Percentiles rank a stretch among this genome's conserved stretches.
Conservation (phyloP, 73 alveolate genomes). For the Paramecium biaurelia region DNA sequence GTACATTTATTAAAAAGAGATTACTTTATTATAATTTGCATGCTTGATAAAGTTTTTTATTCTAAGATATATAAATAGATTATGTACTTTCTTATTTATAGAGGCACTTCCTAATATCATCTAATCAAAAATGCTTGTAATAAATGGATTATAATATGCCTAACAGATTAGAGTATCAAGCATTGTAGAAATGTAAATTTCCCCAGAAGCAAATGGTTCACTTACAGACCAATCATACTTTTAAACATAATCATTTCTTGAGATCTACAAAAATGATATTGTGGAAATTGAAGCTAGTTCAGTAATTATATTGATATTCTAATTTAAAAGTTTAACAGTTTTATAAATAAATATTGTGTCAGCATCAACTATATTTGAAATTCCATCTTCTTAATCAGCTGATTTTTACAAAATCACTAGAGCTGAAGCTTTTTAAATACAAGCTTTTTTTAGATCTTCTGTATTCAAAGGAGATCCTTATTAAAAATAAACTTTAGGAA, state of each 20-base stretch:
- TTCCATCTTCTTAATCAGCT: slow-evolving; percentile 71
- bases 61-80: neutral
- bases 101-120: slow-evolving; percentile 94
- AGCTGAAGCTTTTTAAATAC: slow-evolving; percentile 90
- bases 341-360: slow-evolving; percentile 96
- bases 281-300: slow-evolving; percentile 91
- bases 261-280: slow-evolving; percentile 76
- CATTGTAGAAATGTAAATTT: slow-evolving; percentile 87
- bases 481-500: slow-evolving; percentile 89
- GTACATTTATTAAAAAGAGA: slow-evolving; percentile 71
- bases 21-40: slow-evolving; percentile 72
- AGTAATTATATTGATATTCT: slow-evolving; percentile 82
- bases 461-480: slow-evolving; percentile 94
- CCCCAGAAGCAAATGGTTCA: slow-evolving; percentile 97
- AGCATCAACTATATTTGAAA: slow-evolving; percentile 89
- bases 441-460: slow-evolving; percentile 90
- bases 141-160: slow-evolving; percentile 93
- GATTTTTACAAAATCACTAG: slow-evolving; percentile 86
- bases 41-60: slow-evolving; percentile 66
- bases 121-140: slow-evolving; percentile 87
- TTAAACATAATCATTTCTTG: slow-evolving; percentile 76
- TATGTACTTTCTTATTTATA: slow-evolving; percentile 61
- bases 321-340: slow-evolving; percentile 82
- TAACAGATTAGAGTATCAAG: slow-evolving; percentile 95
- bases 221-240: slow-evolving; percentile 83